These are phyloP conservation scores for Agrocybe pediades DNA, from an alignment of 768 basidiomycete genomes.

Conservation along the genomic window DNA sequence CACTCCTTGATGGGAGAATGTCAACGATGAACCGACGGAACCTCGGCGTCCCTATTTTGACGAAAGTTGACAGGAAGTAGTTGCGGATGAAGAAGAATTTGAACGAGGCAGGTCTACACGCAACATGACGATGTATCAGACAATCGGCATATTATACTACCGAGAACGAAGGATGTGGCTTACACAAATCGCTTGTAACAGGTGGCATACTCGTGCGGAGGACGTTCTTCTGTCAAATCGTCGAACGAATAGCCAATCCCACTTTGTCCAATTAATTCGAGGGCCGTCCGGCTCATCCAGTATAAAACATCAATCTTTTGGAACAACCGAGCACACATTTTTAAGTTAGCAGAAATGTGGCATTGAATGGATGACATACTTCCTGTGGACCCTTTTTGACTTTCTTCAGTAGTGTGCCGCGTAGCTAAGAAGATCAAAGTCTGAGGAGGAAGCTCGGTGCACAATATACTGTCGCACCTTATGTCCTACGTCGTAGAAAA, in stretches of 20 bases:
- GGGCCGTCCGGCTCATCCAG: constrained; percentile 44
- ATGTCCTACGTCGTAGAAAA: constrained; percentile 32
- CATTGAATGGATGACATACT: constrained; percentile 11
- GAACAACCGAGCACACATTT: not conserved
- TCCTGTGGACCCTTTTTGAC: constrained; percentile 31
- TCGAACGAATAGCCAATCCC: constrained; percentile 49
- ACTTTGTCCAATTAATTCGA: constrained; percentile 52
- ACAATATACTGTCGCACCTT: constrained; percentile 22
- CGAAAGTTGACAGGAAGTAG: constrained; percentile 16
- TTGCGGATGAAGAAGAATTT: constrained; percentile 10
- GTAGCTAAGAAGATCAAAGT: constrained; percentile 22
- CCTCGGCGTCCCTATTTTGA: constrained; percentile 25
- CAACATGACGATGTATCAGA: not conserved
- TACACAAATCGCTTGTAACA: constrained; percentile 33
- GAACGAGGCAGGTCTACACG: constrained; percentile 5
- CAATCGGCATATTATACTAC: not conserved
- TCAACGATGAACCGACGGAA: constrained; percentile 37
- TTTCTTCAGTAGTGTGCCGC: constrained; percentile 24
- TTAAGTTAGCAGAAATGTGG: not conserved
- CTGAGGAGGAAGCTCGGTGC: not conserved
- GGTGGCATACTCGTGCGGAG: constrained; percentile 29
- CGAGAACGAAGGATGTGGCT: too few species aligned
- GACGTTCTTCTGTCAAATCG: constrained; percentile 31
- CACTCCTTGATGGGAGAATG: constrained; percentile 27
- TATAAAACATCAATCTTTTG: constrained; percentile 34